Conservation (phyloP, 371 early-diverging fungal species). For the Mucor sp. region DNA sequence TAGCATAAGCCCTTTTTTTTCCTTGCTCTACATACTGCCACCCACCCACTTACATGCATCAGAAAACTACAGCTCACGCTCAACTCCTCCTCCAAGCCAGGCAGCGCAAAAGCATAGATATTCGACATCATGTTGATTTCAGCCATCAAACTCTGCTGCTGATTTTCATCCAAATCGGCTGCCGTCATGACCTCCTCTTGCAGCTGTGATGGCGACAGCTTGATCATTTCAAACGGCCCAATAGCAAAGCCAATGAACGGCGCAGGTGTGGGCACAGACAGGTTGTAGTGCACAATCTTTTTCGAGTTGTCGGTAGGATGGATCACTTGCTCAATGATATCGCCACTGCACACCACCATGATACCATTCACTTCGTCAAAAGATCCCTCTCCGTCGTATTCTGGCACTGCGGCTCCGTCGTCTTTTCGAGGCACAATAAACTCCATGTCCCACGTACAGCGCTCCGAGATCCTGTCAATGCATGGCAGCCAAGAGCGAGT, state of each 20-base stretch:
- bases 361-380: conserved; percentile 56
- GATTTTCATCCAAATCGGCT: conserved; percentile 52
- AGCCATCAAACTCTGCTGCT: conserved; percentile 48
- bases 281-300: conserved; percentile 63
- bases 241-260: conserved; percentile 75
- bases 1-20: too few relatives aligned
- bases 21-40: too few relatives aligned
- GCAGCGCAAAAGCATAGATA: conserved; percentile 70
- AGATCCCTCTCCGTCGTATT: conserved; percentile 50
- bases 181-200: conserved; percentile 48
- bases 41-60: conserved; percentile 38
- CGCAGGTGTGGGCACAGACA: conserved; percentile 69
- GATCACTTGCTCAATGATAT: conserved; percentile 68
- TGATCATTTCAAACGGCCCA: conserved; percentile 70
- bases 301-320: conserved; percentile 62
- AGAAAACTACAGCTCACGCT: conserved; percentile 67
- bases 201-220: conserved; percentile 46
- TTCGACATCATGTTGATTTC: conserved; percentile 62
- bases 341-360: conserved; percentile 77
- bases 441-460: conserved; percentile 88
- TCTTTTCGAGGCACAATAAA: conserved; percentile 69
- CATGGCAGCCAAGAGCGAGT: conserved; percentile 92
- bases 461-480: conserved; percentile 72
- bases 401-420: conserved; percentile 22
- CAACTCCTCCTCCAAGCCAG: conserved; percentile 59